Percentiles rank a stretch among this genome's conserved stretches.
phyloP scores from a whole-genome alignment of 164 flowering plant species.

The Vitis labrusca region DNA sequence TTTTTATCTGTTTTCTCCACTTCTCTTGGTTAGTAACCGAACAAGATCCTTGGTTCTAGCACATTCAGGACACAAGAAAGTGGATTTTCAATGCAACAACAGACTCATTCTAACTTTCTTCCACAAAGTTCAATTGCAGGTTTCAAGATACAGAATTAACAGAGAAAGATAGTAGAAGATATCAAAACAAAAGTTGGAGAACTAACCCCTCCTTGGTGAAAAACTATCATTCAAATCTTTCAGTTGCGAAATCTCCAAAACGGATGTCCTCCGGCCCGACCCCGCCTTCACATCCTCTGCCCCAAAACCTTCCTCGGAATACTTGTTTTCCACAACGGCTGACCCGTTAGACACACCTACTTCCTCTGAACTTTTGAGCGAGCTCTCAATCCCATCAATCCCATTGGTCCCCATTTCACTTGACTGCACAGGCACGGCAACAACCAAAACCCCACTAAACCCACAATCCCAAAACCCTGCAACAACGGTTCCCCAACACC shows the following conservation, averaged over 20 bases:
- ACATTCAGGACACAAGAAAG: not conserved
- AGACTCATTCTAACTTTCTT: too few species aligned
- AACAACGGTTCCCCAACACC: not conserved
- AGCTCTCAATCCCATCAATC: constrained; percentile 25
- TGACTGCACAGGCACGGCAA: not conserved
- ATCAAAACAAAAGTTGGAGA: not conserved
- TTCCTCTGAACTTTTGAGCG: constrained; percentile 5
- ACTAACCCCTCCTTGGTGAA: constrained; percentile 29
- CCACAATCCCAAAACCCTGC: constrained; percentile 4
- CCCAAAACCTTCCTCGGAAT: constrained; percentile 11
- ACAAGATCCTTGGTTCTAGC: not conserved
- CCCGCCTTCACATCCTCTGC: constrained; percentile 10
- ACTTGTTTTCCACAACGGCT: constrained; percentile 5
- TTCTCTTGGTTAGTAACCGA: not conserved
- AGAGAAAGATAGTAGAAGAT: too few species aligned
- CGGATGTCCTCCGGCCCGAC: constrained; percentile 12
- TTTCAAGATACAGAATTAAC: too few species aligned
- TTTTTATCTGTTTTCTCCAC: not conserved
- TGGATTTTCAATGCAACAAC: too few species aligned
- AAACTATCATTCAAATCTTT: constrained; percentile 18
- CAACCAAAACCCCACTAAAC: not conserved
- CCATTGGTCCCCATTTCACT: constrained; percentile 44
- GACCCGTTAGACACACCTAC: constrained; percentile 18
- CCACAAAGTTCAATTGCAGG: too few species aligned
- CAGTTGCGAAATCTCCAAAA: constrained; percentile 22